Conservation (phyloP, 2,329 filamentous ascomycete genomes). For the Aspergillus sp. region DNA sequence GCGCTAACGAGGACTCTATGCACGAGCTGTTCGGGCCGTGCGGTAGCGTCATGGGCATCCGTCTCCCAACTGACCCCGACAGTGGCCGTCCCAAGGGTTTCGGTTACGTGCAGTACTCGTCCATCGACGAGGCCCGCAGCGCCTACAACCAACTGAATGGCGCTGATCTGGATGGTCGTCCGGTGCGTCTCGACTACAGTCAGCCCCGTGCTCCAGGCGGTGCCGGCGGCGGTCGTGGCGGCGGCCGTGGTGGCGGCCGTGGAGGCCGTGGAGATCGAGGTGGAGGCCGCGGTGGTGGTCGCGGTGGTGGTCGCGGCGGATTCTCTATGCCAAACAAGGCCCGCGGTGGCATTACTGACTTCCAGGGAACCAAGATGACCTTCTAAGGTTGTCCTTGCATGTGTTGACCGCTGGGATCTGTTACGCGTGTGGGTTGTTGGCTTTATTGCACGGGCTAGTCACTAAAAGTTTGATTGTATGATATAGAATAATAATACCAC, state of each 20-base stretch:
- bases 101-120: conserved; percentile 78
- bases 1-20: conserved; percentile 67
- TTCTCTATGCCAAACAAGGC: conserved; percentile 41
- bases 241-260: conserved; percentile 41
- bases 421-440: too few species aligned
- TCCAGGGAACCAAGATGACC: conserved; percentile 72
- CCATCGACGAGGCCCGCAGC: conserved; percentile 71
- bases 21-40: conserved; percentile 65
- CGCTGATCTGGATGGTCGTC: conserved; percentile 61
- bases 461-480: too few species aligned
- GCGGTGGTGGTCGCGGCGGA: conserved; percentile 37
- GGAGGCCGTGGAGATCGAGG: conserved; percentile 47
- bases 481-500: too few species aligned
- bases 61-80: conserved; percentile 81
- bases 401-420: too few species aligned
- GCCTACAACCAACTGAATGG: conserved; percentile 66
- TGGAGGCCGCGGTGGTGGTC: conserved; percentile 44
- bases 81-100: conserved; percentile 82
- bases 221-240: conserved; percentile 35
- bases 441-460: too few species aligned
- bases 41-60: conserved; percentile 65
- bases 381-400: conserved; percentile 39
- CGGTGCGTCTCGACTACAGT: conserved; percentile 76
- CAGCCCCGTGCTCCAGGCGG: conserved; percentile 54
- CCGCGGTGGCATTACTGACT: conserved; percentile 53